Conservation (phyloP, 148 eudicot genomes). For the Chenopodium quinoa region DNA sequence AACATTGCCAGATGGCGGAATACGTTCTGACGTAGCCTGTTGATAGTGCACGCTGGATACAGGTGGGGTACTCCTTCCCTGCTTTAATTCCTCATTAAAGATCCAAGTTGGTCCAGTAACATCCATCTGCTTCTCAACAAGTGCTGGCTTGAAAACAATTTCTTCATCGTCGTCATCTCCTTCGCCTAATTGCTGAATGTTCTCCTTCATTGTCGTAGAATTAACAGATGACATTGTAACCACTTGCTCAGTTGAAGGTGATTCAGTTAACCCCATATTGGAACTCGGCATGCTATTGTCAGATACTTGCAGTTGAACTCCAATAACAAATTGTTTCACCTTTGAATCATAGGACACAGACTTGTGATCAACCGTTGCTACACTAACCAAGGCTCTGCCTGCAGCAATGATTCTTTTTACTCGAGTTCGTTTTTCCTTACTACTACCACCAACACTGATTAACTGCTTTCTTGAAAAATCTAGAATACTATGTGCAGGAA, state of each 20-base stretch:
- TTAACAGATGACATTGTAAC: conserved; percentile 22
- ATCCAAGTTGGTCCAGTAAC: conserved; percentile 21
- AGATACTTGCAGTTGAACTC: conserved; percentile 33
- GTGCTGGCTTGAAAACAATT: conserved; percentile 54
- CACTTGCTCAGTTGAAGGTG: conserved; percentile 16
- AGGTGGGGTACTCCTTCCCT: conserved; percentile 18
- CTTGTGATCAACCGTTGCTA: conserved; percentile 47
- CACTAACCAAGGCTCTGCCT: conserved; percentile 45
- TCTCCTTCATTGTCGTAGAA: conserved; percentile 28
- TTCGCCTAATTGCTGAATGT: conserved; percentile 27
- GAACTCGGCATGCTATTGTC: conserved; percentile 22
- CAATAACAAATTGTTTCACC: conserved; percentile 40
- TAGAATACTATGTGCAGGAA: conserved; percentile 52
- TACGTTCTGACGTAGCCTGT: conserved; percentile 19
- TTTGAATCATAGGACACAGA: conserved; percentile 41
- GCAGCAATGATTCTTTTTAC: conserved; percentile 52
- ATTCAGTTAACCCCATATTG: conserved; percentile 18
- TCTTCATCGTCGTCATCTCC: conserved; percentile 61
- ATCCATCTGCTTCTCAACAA: conserved; percentile 41
- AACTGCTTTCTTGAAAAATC: conserved; percentile 51
- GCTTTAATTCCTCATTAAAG: conserved; percentile 20
- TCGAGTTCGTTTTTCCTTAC: conserved; percentile 47
- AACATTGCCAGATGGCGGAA: conserved; percentile 25
- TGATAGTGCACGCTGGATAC: conserved; percentile 18
- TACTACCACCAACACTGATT: conserved; percentile 39